Conservation (phyloP, 2,329 filamentous ascomycete genomes). For the Graphilbum sp. region DNA sequence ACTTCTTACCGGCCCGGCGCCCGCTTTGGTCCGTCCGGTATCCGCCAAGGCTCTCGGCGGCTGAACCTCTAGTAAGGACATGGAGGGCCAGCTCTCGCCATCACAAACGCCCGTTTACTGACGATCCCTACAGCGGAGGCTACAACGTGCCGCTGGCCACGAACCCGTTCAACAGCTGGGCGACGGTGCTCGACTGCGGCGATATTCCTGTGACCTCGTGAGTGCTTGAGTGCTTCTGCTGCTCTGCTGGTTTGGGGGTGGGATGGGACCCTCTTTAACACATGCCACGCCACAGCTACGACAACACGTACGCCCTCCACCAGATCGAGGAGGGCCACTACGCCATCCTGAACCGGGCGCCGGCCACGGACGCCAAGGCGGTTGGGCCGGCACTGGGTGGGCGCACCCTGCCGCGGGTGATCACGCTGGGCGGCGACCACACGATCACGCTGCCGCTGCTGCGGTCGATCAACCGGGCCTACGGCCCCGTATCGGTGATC, state of each 20-base stretch:
- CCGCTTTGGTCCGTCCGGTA: conserved; percentile 69
- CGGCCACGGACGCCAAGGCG: conserved; percentile 50
- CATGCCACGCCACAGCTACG: conserved; percentile 32
- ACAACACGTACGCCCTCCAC: conserved; percentile 64
- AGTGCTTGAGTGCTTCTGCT: no score
- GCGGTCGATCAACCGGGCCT: conserved; percentile 42
- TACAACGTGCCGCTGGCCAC: conserved; percentile 71
- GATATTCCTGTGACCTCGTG: conserved; percentile 74
- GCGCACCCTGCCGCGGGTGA: conserved; percentile 63
- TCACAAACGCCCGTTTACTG: no score
- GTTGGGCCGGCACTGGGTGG: conserved; percentile 53
- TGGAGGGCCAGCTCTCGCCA: neutral
- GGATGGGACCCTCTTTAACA: neutral
- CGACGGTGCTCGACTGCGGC: conserved; percentile 66
- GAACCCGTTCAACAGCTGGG: conserved; percentile 71
- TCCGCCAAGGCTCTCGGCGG: conserved; percentile 70
- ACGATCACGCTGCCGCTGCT: conserved; percentile 45
- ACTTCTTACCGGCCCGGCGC: conserved; percentile 75
- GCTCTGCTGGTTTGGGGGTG: no score
- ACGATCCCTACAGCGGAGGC: conserved; percentile 44
- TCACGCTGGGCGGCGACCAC: conserved; percentile 55
- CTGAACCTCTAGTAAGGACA: conserved; percentile 66
- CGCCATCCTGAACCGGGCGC: conserved; percentile 52
- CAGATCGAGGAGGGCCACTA: conserved; percentile 81
- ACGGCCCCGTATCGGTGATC: conserved; percentile 43